Evolutionary conservation across 2,329 filamentous ascomycete genomes (phyloP).

Genomic region (Ceratocystis eucalypticola): DNA sequence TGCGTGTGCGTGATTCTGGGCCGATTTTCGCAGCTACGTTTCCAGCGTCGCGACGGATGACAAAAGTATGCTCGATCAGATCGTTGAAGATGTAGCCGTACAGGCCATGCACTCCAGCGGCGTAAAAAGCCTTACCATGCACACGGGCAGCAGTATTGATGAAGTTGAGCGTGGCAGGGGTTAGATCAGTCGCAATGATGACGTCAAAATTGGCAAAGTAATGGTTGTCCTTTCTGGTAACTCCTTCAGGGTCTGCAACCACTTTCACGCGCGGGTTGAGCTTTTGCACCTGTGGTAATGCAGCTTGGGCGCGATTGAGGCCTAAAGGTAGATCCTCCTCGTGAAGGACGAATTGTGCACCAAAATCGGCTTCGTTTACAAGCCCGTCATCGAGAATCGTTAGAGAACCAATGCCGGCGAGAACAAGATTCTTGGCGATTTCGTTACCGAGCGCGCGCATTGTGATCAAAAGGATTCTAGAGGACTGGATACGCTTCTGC

Average conservation of each 20-base stretch:
- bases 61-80: constrained; percentile 77
- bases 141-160: constrained; percentile 81
- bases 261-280: constrained; percentile 83
- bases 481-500: constrained; percentile 79
- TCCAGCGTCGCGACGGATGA: constrained; percentile 70
- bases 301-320: constrained; percentile 72
- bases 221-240: constrained; percentile 52
- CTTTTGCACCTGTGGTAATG: constrained; percentile 61
- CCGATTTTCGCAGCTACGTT: constrained; percentile 52
- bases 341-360: constrained; percentile 68
- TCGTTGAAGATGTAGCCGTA: constrained; percentile 95
- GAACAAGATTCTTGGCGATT: constrained; percentile 91
- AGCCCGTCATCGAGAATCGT: constrained; percentile 70
- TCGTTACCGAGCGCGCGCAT: constrained; percentile 83
- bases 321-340: constrained; percentile 54
- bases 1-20: constrained; percentile 64
- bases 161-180: constrained; percentile 56
- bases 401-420: constrained; percentile 81
- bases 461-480: constrained; percentile 79
- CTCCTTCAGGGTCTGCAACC: constrained; percentile 52
- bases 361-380: constrained; percentile 68
- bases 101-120: constrained; percentile 41
- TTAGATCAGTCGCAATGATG: constrained; percentile 78
- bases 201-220: constrained; percentile 74
- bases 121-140: constrained; percentile 29